Evolutionary conservation across 805 yeast species (phyloP).

Genomic region (Starmerella bombicola): DNA sequence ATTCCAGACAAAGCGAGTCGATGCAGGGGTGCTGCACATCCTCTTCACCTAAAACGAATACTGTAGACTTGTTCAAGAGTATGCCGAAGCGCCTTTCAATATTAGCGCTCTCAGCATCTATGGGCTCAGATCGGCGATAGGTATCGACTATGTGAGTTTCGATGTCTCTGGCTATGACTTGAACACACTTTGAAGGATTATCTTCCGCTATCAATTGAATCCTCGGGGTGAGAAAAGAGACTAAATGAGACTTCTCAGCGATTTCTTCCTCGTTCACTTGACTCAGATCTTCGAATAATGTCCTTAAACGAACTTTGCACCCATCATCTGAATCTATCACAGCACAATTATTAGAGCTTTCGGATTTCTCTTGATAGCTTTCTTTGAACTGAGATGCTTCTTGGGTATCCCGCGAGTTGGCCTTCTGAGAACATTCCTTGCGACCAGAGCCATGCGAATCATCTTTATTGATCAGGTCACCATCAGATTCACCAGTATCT

Average conservation of each 20-base stretch:
- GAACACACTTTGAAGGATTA: conserved; percentile 44
- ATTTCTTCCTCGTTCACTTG: conserved; percentile 31
- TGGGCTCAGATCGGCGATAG: conserved; percentile 32
- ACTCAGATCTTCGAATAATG: conserved; percentile 35
- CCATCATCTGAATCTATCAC: neutral
- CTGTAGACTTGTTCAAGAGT: conserved; percentile 54
- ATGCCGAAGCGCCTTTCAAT: conserved; percentile 61
- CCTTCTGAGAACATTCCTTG: neutral
- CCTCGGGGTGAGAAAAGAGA: conserved; percentile 69
- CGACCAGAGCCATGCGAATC: neutral
- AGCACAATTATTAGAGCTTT: neutral
- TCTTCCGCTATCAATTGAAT: conserved; percentile 51
- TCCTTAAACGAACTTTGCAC: conserved; percentile 7
- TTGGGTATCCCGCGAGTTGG: neutral
- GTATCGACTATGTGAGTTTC: conserved; percentile 59
- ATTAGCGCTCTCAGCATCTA: conserved; percentile 34
- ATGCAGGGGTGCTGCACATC: conserved; percentile 51
- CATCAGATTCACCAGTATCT: conserved; percentile 1
- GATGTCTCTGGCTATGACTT: conserved; percentile 63
- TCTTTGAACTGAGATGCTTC: neutral
- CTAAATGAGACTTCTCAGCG: conserved; percentile 41
- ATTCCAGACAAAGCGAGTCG: conserved; percentile 32
- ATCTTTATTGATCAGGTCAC: neutral
- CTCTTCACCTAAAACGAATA: conserved; percentile 50
- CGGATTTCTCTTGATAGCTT: neutral